Percentiles rank a stretch among this genome's conserved stretches.
phyloP scores from a whole-genome alignment of 441 rosid genomes.

The Geranium incanum region DNA sequence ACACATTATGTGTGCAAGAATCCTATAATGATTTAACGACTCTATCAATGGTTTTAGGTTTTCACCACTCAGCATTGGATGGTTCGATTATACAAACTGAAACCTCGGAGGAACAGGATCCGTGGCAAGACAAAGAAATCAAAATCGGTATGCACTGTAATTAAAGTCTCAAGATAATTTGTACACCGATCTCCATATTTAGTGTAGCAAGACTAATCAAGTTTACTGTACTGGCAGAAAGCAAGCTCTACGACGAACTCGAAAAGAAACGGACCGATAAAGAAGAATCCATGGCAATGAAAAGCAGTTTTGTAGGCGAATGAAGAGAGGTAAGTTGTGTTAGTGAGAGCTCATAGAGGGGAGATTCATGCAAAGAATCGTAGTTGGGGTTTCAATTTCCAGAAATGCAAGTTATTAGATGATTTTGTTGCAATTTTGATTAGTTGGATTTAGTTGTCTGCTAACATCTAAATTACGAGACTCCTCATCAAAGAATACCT shows the following conservation, averaged over 20 bases:
- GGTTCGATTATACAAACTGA: conserved; percentile 93
- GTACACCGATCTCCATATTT: neutral
- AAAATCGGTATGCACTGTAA: conserved; percentile 44
- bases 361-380: no score
- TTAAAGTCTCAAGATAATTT: neutral
- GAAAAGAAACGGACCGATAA: conserved; percentile 35
- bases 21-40: neutral
- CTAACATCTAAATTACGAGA: no score
- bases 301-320: conserved; percentile 16
- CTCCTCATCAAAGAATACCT: no score
- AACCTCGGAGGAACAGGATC: conserved; percentile 72
- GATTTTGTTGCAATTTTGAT: no score
- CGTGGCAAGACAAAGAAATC: conserved; percentile 66
- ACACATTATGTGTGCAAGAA: no score
- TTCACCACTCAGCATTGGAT: conserved; percentile 99
- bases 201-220: no score
- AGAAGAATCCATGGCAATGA: conserved; percentile 84
- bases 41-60: conserved; percentile 36
- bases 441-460: no score
- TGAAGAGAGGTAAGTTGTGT: conserved; percentile 11
- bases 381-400: no score
- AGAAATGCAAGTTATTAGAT: no score
- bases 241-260: conserved; percentile 42
- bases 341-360: no score
- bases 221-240: conserved; percentile 41